Conservation (phyloP, 345 rosid species). For the Mallotus nudiflorus region DNA sequence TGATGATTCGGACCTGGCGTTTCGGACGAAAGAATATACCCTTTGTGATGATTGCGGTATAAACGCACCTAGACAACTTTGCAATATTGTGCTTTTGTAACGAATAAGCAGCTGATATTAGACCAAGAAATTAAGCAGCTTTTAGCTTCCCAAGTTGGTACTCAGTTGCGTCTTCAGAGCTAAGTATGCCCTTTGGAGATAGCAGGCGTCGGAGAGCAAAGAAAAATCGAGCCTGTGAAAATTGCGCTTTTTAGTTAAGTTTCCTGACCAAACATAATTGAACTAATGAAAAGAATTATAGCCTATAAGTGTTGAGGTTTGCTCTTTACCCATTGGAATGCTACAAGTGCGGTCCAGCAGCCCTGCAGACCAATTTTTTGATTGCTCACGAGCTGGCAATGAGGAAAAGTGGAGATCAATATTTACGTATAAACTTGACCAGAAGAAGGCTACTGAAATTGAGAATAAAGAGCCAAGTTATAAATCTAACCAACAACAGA, state of each 20-base stretch:
- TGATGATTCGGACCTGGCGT: not conserved
- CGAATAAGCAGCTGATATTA: not conserved
- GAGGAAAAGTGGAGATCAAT: no score
- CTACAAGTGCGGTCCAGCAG: conserved; percentile 27
- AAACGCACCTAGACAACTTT: conserved; percentile 6
- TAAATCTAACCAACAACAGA: not conserved
- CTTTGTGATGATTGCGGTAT: not conserved
- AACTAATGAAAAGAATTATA: not conserved
- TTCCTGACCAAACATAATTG: not conserved
- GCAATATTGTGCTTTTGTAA: not conserved
- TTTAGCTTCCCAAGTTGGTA: conserved; percentile 29
- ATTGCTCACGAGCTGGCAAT: conserved; percentile 21
- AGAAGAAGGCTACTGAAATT: no score
- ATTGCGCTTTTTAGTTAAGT: not conserved
- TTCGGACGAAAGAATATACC: not conserved
- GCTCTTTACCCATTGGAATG: conserved; percentile 25
- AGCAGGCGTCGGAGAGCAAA: conserved; percentile 18
- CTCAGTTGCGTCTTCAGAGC: conserved; percentile 23
- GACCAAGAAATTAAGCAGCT: conserved; percentile 29
- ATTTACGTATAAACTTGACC: no score
- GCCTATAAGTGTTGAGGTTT: not conserved
- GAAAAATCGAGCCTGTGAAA: conserved; percentile 23
- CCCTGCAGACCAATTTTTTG: conserved; percentile 21
- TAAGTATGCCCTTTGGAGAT: conserved; percentile 34
- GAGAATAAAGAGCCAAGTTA: not conserved